Percentiles rank a stretch among this genome's conserved stretches.
These are phyloP conservation scores for Lanmaoa rubissima DNA, from an alignment of 768 basidiomycete species.

Conservation along the genomic window DNA sequence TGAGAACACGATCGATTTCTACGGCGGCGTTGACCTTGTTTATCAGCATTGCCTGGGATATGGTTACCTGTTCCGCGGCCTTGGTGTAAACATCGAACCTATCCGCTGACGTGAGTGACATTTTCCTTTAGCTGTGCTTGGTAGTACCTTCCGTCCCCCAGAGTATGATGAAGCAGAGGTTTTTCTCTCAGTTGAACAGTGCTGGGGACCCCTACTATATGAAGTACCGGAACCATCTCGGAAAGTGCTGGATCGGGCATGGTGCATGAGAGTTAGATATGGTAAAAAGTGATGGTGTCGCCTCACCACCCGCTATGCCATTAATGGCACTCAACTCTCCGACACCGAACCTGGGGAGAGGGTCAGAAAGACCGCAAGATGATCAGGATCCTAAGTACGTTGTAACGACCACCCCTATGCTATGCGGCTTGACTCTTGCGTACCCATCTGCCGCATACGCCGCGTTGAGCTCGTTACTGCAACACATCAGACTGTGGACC, in stretches of 20 bases:
- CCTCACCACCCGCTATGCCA: constrained; percentile 71
- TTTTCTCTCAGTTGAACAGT: constrained; percentile 67
- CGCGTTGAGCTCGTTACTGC: constrained; percentile 81
- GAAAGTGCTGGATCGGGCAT: constrained; percentile 54
- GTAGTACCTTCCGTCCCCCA: constrained; percentile 72
- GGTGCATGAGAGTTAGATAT: constrained; percentile 1
- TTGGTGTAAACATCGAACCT: constrained; percentile 80
- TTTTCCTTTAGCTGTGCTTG: not conserved
- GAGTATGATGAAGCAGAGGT: constrained; percentile 83
- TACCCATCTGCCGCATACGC: constrained; percentile 94
- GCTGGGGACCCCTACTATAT: constrained; percentile 82
- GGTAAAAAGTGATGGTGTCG: not conserved
- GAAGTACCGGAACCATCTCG: constrained; percentile 88
- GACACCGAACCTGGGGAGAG: constrained; percentile 71
- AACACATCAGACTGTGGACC: not conserved
- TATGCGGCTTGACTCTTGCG: constrained; percentile 76
- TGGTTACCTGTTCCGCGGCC: constrained; percentile 73
- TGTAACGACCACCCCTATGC: constrained; percentile 72
- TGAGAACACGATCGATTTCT: constrained; percentile 78
- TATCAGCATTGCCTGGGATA: constrained; percentile 60
- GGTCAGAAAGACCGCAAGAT: not conserved
- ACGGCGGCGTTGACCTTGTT: constrained; percentile 53
- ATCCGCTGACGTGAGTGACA: not conserved
- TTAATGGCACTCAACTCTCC: constrained; percentile 89
- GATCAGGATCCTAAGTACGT: constrained; percentile 46